phyloP scores from a whole-genome alignment of 1,139 yeast species.

The Debaryomyces coudertii region DNA sequence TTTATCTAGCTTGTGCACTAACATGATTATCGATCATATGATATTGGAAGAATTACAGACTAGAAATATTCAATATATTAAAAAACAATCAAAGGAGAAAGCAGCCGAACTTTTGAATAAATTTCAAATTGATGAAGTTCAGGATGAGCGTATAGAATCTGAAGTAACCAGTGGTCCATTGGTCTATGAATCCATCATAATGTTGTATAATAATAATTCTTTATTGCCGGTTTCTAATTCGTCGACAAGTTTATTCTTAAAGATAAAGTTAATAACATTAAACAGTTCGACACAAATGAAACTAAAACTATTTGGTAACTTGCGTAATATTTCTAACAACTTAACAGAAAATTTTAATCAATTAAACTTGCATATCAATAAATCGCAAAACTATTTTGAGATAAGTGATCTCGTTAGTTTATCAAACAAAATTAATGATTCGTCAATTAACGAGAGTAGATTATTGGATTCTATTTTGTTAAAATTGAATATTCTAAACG shows the following conservation, averaged over 20 bases:
- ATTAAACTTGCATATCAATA: conserved; percentile 26
- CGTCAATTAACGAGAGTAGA: conserved; percentile 11
- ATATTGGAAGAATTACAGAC: conserved; percentile 60
- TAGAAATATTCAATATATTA: conserved; percentile 41
- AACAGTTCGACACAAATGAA: conserved; percentile 29
- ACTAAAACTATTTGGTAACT: conserved; percentile 34
- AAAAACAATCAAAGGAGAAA: conserved; percentile 11
- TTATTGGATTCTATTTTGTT: conserved; percentile 33
- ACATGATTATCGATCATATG: conserved; percentile 64
- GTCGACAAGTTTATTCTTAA: conserved; percentile 39
- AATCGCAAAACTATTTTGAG: conserved; percentile 29
- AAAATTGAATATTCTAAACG: conserved; percentile 35
- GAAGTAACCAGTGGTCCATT: conserved; percentile 11
- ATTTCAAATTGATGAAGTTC: conserved; percentile 16
- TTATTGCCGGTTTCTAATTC: conserved; percentile 42
- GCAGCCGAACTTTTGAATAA: conserved; percentile 15
- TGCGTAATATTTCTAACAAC: conserved; percentile 28
- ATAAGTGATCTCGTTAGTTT: conserved; percentile 33
- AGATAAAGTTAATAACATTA: conserved; percentile 30
- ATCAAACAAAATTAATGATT: conserved; percentile 25
- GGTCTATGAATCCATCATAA: conserved; percentile 34
- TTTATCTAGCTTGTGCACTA: conserved; percentile 56
- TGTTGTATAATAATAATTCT: conserved; percentile 36
- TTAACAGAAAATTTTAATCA: conserved; percentile 20
- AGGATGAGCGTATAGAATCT: conserved; percentile 1